Evolutionary conservation across 2,329 filamentous ascomycete genomes (phyloP).

Genomic region (Fusarium nelsonii): DNA sequence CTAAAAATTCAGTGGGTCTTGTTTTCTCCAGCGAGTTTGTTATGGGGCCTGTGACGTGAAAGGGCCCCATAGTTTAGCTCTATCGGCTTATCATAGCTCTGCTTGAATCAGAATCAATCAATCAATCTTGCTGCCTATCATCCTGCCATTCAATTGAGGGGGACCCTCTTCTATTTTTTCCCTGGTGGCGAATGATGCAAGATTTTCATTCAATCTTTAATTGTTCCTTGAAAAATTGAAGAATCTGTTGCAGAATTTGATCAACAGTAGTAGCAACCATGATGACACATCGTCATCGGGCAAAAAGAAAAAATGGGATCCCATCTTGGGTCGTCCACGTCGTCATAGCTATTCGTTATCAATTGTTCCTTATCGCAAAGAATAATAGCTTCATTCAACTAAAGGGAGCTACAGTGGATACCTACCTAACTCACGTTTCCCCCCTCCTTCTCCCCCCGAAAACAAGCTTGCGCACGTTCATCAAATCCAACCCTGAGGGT

Average conservation of each 20-base stretch:
- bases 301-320: background rate
- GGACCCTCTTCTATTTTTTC: conserved; percentile 7
- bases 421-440: background rate
- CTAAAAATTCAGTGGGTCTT: conserved; percentile 25
- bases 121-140: conserved; percentile 30
- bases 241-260: conserved; percentile 6
- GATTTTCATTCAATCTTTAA: conserved; percentile 6
- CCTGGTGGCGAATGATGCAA: conserved; percentile 31
- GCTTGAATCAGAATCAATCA: conserved; percentile 32
- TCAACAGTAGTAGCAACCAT: background rate
- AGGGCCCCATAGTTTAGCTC: conserved; percentile 25
- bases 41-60: conserved; percentile 33
- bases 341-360: conserved; percentile 9
- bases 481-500: conserved; percentile 20
- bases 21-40: background rate
- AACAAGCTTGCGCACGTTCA: conserved; percentile 10
- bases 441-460: background rate
- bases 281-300: conserved; percentile 9
- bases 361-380: conserved; percentile 9
- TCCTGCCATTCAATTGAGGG: background rate
- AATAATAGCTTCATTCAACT: conserved; percentile 3
- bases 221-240: conserved; percentile 7
- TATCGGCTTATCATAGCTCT: conserved; percentile 27
- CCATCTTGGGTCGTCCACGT: conserved; percentile 4
- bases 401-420: conserved; percentile 28